Conservation (phyloP, 805 yeast genomes). For the Myxozyma melibiosi region DNA sequence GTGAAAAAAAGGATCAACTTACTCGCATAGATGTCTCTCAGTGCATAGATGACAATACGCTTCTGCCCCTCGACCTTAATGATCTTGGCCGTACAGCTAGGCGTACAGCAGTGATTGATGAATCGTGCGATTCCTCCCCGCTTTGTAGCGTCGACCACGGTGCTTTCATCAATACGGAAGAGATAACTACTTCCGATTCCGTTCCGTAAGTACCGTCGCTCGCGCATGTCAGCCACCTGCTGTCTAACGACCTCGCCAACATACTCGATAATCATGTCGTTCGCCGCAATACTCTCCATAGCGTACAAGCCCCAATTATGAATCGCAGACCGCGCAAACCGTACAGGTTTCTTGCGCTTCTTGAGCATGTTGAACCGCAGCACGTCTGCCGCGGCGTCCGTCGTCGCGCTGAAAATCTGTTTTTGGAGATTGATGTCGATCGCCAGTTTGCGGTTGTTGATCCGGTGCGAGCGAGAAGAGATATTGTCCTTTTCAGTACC, state of each 20-base stretch:
- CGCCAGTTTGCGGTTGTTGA: constrained; percentile 81
- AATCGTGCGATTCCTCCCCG: constrained; percentile 97
- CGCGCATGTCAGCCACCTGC: constrained; percentile 92
- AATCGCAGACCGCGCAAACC: constrained; percentile 95
- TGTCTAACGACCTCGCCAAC: constrained; percentile 94
- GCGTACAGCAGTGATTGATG: constrained; percentile 96
- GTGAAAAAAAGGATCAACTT: constrained; percentile 44
- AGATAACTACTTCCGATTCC: constrained; percentile 96
- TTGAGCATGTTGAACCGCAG: constrained; percentile 82
- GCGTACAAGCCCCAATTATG: constrained; percentile 99
- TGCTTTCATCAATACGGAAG: constrained; percentile 88
- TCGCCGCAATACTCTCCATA: constrained; percentile 89
- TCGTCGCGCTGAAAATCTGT: constrained; percentile 63
- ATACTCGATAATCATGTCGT: constrained; percentile 96
- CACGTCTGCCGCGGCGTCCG: constrained; percentile 66
- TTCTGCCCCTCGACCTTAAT: constrained; percentile 92
- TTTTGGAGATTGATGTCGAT: constrained; percentile 85
- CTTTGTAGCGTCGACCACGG: constrained; percentile 96
- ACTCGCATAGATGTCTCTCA: constrained; percentile 81
- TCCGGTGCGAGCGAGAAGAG: constrained; percentile 79
- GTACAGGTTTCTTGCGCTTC: constrained; percentile 88
- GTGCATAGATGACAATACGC: constrained; percentile 91
- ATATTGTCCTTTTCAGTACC: constrained; percentile 33
- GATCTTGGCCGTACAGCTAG: constrained; percentile 95
- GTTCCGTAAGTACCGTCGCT: constrained; percentile 75